Conservation (phyloP, 23 red algal genomes). For the Gracilaria gracilis region DNA sequence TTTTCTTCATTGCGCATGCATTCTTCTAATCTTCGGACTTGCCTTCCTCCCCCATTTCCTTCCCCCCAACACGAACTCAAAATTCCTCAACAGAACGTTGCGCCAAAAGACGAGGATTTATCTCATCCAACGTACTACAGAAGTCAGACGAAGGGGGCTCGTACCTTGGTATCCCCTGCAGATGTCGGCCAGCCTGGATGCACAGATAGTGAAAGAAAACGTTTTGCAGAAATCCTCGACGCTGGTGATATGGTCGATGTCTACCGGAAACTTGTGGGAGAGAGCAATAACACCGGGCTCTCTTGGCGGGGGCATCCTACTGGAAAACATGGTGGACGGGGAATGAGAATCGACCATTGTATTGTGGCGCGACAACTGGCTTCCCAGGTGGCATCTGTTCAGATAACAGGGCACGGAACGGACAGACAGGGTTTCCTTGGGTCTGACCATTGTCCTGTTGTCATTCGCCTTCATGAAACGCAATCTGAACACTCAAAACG, state of each 20-base stretch:
- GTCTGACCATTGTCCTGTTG: conserved; percentile 61
- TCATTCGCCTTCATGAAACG: neutral
- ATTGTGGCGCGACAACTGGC: conserved; percentile 45
- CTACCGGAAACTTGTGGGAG: conserved; percentile 42
- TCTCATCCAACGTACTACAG: conserved; percentile 62
- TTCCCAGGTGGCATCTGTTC: neutral
- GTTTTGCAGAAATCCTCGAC: conserved; percentile 48
- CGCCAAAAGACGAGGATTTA: conserved; percentile 50
- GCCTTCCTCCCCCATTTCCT: too few relatives aligned
- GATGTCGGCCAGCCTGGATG: conserved; percentile 56
- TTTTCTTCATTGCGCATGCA: neutral
- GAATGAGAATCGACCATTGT: conserved; percentile 77
- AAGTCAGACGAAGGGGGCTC: neutral
- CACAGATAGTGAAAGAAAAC: conserved; percentile 52
- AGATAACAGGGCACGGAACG: conserved; percentile 44
- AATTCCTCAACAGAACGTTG: conserved; percentile 49
- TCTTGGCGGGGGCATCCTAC: conserved; percentile 52
- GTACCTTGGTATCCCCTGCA: neutral
- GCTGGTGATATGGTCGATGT: conserved; percentile 55
- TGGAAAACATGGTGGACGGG: conserved; percentile 49
- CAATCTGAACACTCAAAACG: neutral
- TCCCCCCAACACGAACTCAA: too few relatives aligned
- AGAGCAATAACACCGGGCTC: neutral
- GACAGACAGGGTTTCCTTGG: conserved; percentile 61
- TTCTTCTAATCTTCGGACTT: neutral